phyloP scores from a whole-genome alignment of 192 early-diverging fungal genomes.

The Chytriomyces sp. region DNA sequence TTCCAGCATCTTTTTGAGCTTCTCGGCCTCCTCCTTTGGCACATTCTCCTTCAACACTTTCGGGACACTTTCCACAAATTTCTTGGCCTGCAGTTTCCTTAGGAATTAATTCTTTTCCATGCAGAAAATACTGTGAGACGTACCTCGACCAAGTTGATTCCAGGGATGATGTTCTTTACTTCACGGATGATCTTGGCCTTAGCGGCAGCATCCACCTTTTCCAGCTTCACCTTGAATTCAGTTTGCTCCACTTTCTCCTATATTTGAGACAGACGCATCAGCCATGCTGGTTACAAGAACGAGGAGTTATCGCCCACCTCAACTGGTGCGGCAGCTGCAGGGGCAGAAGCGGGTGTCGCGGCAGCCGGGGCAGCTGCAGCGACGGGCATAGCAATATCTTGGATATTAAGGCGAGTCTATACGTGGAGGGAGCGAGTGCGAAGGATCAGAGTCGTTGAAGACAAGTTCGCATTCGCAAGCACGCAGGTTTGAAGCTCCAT shows the following conservation, averaged over 20 bases:
- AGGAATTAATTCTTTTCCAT: not conserved
- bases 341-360: constrained; percentile 58
- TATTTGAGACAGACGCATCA: not conserved
- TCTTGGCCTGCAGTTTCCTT: constrained; percentile 79
- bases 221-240: constrained; percentile 93
- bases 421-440: too few species aligned
- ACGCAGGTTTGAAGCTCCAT: too few species aligned
- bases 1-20: constrained; percentile 94
- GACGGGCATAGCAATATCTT: constrained; percentile 85
- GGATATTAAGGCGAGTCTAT: constrained; percentile 86
- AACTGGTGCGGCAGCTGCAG: constrained; percentile 65
- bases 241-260: constrained; percentile 94
- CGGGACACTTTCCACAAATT: constrained; percentile 97
- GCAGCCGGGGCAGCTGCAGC: constrained; percentile 66
- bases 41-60: constrained; percentile 91
- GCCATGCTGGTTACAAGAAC: not conserved
- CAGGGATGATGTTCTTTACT: constrained; percentile 91
- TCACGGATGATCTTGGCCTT: constrained; percentile 99
- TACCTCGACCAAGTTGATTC: constrained; percentile 93
- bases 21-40: constrained; percentile 95
- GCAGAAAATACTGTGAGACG: constrained; percentile 9
- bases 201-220: constrained; percentile 88
- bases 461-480: too few species aligned
- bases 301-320: constrained; percentile 50
- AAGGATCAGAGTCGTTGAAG: constrained; percentile 9